A percentile compares a stretch with the other conserved stretches of the same genome.
phyloP scores from a whole-genome alignment of 148 eudicot species.

The Dysphania ambrosioides region DNA sequence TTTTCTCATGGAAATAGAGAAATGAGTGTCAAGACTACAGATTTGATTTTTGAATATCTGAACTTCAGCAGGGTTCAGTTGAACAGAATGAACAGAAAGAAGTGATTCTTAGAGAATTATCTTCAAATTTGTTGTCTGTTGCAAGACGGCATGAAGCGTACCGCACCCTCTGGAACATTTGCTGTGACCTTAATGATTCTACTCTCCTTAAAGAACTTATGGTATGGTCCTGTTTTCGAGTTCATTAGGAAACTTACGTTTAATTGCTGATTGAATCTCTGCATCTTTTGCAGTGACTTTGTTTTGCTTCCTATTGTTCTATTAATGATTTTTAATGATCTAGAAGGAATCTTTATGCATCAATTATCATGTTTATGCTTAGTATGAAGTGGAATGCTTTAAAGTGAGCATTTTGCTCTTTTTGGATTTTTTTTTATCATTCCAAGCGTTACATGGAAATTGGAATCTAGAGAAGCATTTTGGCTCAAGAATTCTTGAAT shows the following conservation, averaged over 20 bases:
- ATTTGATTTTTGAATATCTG: background rate
- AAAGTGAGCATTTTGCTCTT: background rate
- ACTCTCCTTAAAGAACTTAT: conserved; percentile 73
- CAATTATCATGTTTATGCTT: background rate
- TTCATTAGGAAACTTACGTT: background rate
- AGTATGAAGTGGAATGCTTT: background rate
- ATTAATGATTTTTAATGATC: background rate
- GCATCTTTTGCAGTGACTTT: background rate
- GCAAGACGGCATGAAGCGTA: conserved; percentile 87
- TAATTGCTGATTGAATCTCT: background rate
- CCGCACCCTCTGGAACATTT: conserved; percentile 79
- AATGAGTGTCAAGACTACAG: background rate
- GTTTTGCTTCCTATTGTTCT: conserved; percentile 1
- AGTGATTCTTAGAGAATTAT: conserved; percentile 46
- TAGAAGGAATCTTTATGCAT: background rate
- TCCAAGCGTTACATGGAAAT: background rate
- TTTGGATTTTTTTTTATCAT: no score
- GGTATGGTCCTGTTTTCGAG: conserved; percentile 41
- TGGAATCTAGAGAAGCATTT: background rate
- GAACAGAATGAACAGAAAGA: conserved; percentile 51
- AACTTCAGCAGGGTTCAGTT: conserved; percentile 48
- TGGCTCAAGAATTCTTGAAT: background rate
- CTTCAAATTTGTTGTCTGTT: conserved; percentile 65
- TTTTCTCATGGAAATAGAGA: background rate
- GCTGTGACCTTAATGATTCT: conserved; percentile 74